phyloP scores from a whole-genome alignment of 202 grass and related monocot species.

The Setaria viridis region DNA sequence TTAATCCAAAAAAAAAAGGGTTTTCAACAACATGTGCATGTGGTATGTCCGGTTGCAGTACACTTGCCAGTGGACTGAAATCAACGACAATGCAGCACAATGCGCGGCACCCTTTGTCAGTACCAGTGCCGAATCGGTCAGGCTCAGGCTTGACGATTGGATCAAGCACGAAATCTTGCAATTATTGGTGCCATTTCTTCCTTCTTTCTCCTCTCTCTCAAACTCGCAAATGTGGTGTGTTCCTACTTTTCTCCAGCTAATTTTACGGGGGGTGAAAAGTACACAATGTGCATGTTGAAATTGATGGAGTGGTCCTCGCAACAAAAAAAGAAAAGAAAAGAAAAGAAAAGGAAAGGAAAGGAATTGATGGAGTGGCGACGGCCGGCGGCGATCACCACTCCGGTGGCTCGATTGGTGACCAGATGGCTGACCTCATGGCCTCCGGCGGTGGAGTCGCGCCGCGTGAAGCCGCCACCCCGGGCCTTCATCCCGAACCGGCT shows the following conservation, averaged over 20 bases:
- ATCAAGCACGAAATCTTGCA: background rate
- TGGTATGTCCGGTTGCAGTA: constrained; percentile 4
- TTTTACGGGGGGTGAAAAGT: background rate
- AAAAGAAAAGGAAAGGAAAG: too few relatives aligned
- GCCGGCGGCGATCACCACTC: background rate
- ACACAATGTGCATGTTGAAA: background rate
- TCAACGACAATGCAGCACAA: background rate
- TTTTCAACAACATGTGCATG: background rate
- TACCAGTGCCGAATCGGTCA: background rate
- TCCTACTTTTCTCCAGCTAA: background rate
- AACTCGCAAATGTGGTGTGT: background rate
- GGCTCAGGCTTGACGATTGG: background rate
- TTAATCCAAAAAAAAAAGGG: background rate
- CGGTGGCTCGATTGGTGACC: background rate
- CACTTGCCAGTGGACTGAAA: background rate
- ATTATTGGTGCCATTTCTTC: background rate
- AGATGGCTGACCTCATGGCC: constrained; percentile 69
- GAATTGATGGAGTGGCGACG: background rate
- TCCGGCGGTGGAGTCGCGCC: constrained; percentile 59
- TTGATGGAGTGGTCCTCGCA: background rate
- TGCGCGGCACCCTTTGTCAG: background rate
- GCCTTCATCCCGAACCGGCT: constrained; percentile 77
- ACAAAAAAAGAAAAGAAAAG: too few relatives aligned
- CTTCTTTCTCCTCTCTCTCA: background rate
- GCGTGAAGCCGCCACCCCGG: background rate